A percentile compares a stretch with the other conserved stretches of the same genome.
These are phyloP conservation scores for Nevesoporus exiguus DNA, from an alignment of 768 basidiomycete species.

Conservation along the genomic window DNA sequence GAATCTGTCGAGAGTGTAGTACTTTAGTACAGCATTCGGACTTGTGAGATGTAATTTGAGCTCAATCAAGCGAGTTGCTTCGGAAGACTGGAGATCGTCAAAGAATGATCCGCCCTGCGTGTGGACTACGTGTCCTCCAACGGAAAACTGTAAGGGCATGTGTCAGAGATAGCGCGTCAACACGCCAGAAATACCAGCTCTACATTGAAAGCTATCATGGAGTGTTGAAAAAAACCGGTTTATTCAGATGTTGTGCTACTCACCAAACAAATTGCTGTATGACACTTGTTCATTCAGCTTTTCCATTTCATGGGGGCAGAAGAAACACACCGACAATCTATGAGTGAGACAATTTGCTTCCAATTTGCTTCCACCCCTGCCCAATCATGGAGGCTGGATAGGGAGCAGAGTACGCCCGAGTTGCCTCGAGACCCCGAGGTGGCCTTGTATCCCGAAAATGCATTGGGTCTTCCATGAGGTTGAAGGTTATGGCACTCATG, in stretches of 20 bases:
- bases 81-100: slow-evolving; percentile 51
- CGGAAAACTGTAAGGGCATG: slow-evolving; percentile 6
- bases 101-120: slow-evolving; percentile 41
- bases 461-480: slow-evolving; percentile 45
- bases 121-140: slow-evolving; percentile 23
- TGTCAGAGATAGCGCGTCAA: slow-evolving; percentile 3
- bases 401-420: slow-evolving; percentile 54
- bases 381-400: slow-evolving; percentile 53
- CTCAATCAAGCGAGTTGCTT: slow-evolving; percentile 63
- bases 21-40: slow-evolving; percentile 16
- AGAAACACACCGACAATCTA: slow-evolving; percentile 64
- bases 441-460: slow-evolving; percentile 40
- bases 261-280: slow-evolving; percentile 26
- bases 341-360: slow-evolving; percentile 70
- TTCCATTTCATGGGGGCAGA: slow-evolving; percentile 29
- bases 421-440: slow-evolving; percentile 48
- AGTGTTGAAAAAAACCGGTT: background rate
- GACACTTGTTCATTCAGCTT: slow-evolving; percentile 11
- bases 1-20: slow-evolving; percentile 20
- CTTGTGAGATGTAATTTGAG: slow-evolving; percentile 49
- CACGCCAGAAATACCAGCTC: slow-evolving; percentile 8
- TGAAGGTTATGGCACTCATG: slow-evolving; percentile 49
- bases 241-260: slow-evolving; percentile 1
- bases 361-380: slow-evolving; percentile 75
- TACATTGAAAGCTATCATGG: slow-evolving; percentile 49